These are phyloP conservation scores for Aureobasidium sp. DNA, from an alignment of 2,329 filamentous ascomycete genomes.

Conservation along the genomic window DNA sequence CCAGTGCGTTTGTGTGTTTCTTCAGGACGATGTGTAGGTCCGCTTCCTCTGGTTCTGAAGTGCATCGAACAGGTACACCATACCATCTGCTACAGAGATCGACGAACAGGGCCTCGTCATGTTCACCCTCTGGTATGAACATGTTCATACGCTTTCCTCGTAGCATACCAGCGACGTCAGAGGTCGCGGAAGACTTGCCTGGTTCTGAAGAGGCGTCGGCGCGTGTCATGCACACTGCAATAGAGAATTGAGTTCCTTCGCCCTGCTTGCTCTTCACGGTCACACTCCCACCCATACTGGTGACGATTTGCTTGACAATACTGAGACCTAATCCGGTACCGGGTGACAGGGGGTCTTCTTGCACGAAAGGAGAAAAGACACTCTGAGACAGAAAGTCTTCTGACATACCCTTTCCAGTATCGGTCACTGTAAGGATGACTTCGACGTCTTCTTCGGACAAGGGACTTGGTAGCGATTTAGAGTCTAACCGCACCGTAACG, in stretches of 20 bases:
- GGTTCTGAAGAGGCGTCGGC: not conserved
- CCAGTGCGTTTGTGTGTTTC: not conserved
- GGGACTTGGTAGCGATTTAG: not conserved
- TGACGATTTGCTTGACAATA: conserved; percentile 43
- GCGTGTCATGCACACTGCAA: conserved; percentile 20
- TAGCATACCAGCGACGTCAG: not conserved
- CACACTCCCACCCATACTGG: conserved; percentile 22
- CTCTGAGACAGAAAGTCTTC: conserved; percentile 53
- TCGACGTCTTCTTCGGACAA: not conserved
- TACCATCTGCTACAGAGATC: not conserved
- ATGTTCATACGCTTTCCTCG: conserved; percentile 2
- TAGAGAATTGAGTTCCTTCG: conserved; percentile 47
- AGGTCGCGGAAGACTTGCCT: not conserved
- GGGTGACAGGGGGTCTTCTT: conserved; percentile 53
- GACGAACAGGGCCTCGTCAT: not conserved
- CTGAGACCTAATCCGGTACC: conserved; percentile 60
- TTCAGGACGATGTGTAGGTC: not conserved
- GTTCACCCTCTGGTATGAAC: not conserved
- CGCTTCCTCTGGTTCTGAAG: not conserved
- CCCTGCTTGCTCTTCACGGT: conserved; percentile 45
- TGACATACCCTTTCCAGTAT: conserved; percentile 60
- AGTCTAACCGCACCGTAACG: conserved; percentile 18
- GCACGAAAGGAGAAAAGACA: conserved; percentile 56
- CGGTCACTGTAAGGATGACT: conserved; percentile 36
- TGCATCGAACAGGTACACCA: not conserved